These are phyloP conservation scores for Euphorbia lathyris DNA, from an alignment of 345 rosid species.

Conservation along the genomic window DNA sequence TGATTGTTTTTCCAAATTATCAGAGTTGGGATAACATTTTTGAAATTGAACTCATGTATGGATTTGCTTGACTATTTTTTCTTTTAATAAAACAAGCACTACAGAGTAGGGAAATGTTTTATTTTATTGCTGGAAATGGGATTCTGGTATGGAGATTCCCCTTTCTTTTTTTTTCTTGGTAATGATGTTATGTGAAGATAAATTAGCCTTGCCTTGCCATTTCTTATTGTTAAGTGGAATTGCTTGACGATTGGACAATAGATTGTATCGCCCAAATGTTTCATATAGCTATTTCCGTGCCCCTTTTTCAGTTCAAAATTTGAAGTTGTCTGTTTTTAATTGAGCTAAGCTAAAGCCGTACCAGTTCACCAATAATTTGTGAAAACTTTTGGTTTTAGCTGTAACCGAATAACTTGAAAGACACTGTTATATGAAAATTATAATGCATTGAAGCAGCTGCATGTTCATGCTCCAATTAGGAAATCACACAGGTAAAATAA, in stretches of 20 bases:
- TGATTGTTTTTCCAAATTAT: not conserved
- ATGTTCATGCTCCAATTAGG: not conserved
- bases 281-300: not conserved
- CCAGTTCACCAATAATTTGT: not conserved
- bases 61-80: no score
- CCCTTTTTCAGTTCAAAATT: not conserved
- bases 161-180: not conserved
- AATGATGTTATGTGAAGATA: not conserved
- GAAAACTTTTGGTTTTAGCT: not conserved
- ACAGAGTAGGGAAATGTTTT: not conserved
- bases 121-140: not conserved
- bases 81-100: no score
- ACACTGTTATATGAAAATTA: not conserved
- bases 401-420: not conserved
- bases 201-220: not conserved
- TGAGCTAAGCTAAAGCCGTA: not conserved
- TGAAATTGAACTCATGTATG: not conserved
- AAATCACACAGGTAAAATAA: not conserved
- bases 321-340: not conserved
- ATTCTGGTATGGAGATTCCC: not conserved
- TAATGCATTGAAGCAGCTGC: not conserved
- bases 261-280: not conserved
- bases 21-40: not conserved
- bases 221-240: not conserved
- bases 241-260: not conserved